Conservation (phyloP, 768 basidiomycete genomes). For the Tulasnella sp. region DNA sequence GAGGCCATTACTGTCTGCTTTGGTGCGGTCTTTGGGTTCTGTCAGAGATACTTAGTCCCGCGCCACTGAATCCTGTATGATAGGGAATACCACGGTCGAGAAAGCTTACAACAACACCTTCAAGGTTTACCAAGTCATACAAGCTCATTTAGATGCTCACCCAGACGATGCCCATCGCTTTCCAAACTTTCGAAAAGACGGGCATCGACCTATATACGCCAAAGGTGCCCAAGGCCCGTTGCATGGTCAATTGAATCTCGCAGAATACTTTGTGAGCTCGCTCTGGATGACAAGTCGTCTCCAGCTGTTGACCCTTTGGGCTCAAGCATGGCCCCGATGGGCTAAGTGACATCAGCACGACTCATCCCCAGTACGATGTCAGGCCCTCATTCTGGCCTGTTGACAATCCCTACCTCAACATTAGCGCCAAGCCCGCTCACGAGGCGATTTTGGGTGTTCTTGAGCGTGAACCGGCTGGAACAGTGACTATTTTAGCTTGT, state of each 20-base stretch:
- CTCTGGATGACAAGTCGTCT: background rate
- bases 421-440: conserved; percentile 16
- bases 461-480: conserved; percentile 10
- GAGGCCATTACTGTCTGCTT: conserved; percentile 25
- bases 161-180: conserved; percentile 23
- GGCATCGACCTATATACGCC: conserved; percentile 19
- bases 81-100: conserved; percentile 24
- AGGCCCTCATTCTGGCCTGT: background rate
- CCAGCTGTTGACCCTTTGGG: background rate
- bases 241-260: conserved; percentile 25
- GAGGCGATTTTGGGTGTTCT: conserved; percentile 25
- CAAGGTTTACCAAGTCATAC: conserved; percentile 29
- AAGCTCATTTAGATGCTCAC: conserved; percentile 24
- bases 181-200: background rate
- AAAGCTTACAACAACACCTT: conserved; percentile 27
- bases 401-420: conserved; percentile 1
- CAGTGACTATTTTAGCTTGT: conserved; percentile 25
- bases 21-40: background rate
- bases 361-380: conserved; percentile 27
- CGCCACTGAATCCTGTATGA: background rate
- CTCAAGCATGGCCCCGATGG: conserved; percentile 30
- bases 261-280: conserved; percentile 27
- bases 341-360: conserved; percentile 24
- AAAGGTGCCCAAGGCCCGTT: conserved; percentile 28
- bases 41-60: background rate